Percentiles rank a stretch among this genome's conserved stretches.
Evolutionary conservation across 192 early-diverging fungal species (phyloP).

Genomic region (Dissophora globulifera): DNA sequence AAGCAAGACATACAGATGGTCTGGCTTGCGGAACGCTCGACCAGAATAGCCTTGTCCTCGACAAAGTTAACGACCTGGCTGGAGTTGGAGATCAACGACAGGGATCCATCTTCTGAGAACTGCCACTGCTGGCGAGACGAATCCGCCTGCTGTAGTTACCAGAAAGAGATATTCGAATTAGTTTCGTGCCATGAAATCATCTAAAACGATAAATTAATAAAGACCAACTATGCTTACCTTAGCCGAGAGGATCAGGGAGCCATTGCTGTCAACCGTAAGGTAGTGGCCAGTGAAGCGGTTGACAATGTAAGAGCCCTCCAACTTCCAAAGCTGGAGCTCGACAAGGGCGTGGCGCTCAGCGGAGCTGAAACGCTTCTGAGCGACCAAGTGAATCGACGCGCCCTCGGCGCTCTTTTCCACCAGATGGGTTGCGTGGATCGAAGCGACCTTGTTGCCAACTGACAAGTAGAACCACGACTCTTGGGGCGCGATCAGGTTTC

Average conservation of each 20-base stretch:
- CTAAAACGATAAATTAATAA: no score
- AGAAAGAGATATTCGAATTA: no score
- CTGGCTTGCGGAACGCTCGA: slow-evolving; percentile 41
- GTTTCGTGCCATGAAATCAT: no score
- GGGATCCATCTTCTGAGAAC: slow-evolving; percentile 41
- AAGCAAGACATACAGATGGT: slow-evolving; percentile 23
- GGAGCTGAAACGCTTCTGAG: slow-evolving; percentile 41
- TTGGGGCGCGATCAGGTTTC: slow-evolving; percentile 23
- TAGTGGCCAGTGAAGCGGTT: slow-evolving; percentile 47
- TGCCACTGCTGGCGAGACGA: slow-evolving; percentile 39
- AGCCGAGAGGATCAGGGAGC: slow-evolving; percentile 22
- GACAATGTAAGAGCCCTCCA: slow-evolving; percentile 38
- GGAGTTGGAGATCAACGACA: slow-evolving; percentile 38
- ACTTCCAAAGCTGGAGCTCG: slow-evolving; percentile 52
- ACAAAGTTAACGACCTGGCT: slow-evolving; percentile 44
- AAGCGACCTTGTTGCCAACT: slow-evolving; percentile 38
- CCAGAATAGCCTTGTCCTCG: slow-evolving; percentile 45
- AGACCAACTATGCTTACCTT: no score
- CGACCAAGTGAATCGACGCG: slow-evolving; percentile 13
- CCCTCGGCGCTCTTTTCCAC: slow-evolving; percentile 31
- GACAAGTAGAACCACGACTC: slow-evolving; percentile 49
- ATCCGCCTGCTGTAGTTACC: slow-evolving; percentile 22
- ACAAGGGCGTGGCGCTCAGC: slow-evolving; percentile 33
- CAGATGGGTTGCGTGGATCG: slow-evolving; percentile 20
- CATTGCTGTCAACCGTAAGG: slow-evolving; percentile 18